Evolutionary conservation across 306 rosid genomes (phyloP), one percentile per base, ranked within the genome.

Genomic region (Cicer bijugum): DNA sequence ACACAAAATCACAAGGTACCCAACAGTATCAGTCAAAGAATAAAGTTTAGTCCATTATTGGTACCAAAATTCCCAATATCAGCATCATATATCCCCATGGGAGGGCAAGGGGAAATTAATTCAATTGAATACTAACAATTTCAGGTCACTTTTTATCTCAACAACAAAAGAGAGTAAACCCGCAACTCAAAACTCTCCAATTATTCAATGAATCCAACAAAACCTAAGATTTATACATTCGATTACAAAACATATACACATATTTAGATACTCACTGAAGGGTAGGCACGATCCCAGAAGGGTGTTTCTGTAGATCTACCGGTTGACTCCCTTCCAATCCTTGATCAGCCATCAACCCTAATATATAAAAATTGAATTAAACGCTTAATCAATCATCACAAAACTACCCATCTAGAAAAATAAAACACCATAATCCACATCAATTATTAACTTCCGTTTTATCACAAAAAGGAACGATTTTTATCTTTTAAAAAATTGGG

Each of bases 261-360:
- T 46, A 38, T 38, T 1, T n/a, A 16, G 52, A 35, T 72, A 91
- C 98, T 89, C 91, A 94, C 98, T 89, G 98, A 6, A 94, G 92
- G 72, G 94, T 94, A 40, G 98, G 98, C 40, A 94, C 91, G 20
- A 91, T 94, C 78, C 97, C 97, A 75, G 96, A 91, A 85, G 97
- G 98, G 65, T 94, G 96, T 78, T 89, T 87, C 84, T 78, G 83
- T 55, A 78, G 85, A 88, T 88, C 98, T 11, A 89, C 90, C 0
- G 97, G 95, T 59, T 94, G 96, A 89, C 86, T 89, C 39, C 90
- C 94, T 84, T 91, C 96, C 90, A 78, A 53, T 74, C 77, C 97
- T 77, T 86, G 93, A 68, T 91, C 98, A n/a, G 96, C 88, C 95
- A 89, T 85, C 48, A 69, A 81, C 77, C 88, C 82, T 71, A 71